Evolutionary conservation across 495 filamentous ascomycete genomes (phyloP).

Genomic region (Collariella sp.): DNA sequence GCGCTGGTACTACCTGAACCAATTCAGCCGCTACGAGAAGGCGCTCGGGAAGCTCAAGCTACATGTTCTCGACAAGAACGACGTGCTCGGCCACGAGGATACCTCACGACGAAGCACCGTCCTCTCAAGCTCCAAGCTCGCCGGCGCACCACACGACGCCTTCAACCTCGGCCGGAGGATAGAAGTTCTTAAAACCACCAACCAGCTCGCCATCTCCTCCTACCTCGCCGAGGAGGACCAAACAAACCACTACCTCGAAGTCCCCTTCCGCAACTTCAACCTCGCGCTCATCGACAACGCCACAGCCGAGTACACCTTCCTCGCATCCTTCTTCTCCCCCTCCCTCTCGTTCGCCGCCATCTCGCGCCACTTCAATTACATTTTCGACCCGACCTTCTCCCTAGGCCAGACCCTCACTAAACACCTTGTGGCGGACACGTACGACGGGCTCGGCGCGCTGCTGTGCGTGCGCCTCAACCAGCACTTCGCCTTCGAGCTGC

Average conservation of each 20-base stretch:
- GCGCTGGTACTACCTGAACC: slow-evolving; percentile 92
- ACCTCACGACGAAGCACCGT: slow-evolving; percentile 49
- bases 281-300: slow-evolving; percentile 88
- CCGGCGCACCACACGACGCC: slow-evolving; percentile 68
- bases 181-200: slow-evolving; percentile 64
- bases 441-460: slow-evolving; percentile 77
- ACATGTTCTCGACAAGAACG: slow-evolving; percentile 71
- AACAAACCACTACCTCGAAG: slow-evolving; percentile 74
- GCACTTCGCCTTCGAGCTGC: slow-evolving; percentile 83
- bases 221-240: slow-evolving; percentile 85
- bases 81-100: slow-evolving; percentile 75
- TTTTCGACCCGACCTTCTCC: slow-evolving; percentile 77
- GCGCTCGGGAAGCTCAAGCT: slow-evolving; percentile 78
- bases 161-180: slow-evolving; percentile 79
- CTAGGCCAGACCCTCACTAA: slow-evolving; percentile 72
- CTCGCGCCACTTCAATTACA: slow-evolving; percentile 59
- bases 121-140: slow-evolving; percentile 37
- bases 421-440: slow-evolving; percentile 62
- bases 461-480: slow-evolving; percentile 92
- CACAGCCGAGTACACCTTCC: slow-evolving; percentile 89
- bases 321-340: slow-evolving; percentile 77
- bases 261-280: slow-evolving; percentile 88
- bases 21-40: slow-evolving; percentile 82
- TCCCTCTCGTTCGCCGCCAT: slow-evolving; percentile 49
- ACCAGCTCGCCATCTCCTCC: slow-evolving; percentile 64